phyloP scores from a whole-genome alignment of 257 asterid genomes.

The Capsicum baccatum region DNA sequence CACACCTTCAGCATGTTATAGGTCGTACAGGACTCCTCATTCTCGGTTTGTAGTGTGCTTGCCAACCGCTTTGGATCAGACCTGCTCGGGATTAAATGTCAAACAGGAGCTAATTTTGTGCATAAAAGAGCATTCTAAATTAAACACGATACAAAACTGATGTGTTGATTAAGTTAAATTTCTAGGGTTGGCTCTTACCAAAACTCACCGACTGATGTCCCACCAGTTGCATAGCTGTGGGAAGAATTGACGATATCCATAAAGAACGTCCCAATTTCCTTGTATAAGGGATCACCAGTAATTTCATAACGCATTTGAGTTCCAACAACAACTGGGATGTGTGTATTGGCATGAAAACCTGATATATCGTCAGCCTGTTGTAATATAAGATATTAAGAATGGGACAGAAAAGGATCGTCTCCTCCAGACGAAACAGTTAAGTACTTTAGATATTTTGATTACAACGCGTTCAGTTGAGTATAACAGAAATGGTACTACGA shows the following conservation, averaged over 20 bases:
- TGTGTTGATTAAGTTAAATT: neutral
- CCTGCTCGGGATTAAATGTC: constrained; percentile 45
- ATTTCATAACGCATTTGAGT: constrained; percentile 91
- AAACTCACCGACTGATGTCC: constrained; percentile 74
- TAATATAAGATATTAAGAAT: neutral
- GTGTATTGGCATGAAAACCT: constrained; percentile 84
- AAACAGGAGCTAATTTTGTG: neutral
- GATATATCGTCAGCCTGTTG: constrained; percentile 80
- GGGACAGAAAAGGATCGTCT: neutral
- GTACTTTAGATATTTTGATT: neutral
- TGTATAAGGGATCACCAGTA: constrained; percentile 82
- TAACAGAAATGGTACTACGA: neutral
- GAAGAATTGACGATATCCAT: constrained; percentile 86
- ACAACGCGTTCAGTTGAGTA: neutral
- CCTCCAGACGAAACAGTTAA: neutral
- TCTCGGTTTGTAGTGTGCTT: constrained; percentile 57
- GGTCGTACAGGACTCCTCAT: constrained; percentile 91
- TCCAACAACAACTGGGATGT: constrained; percentile 89
- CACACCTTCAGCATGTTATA: constrained; percentile 93
- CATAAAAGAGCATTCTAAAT: neutral
- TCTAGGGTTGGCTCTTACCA: constrained; percentile 52
- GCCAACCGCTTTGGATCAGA: constrained; percentile 78
- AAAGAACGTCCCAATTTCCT: constrained; percentile 82
- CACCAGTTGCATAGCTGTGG: constrained; percentile 94
- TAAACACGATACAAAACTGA: neutral